Evolutionary conservation across 257 asterid species (phyloP).

Genomic region (Phtheirospermum japonicum): DNA sequence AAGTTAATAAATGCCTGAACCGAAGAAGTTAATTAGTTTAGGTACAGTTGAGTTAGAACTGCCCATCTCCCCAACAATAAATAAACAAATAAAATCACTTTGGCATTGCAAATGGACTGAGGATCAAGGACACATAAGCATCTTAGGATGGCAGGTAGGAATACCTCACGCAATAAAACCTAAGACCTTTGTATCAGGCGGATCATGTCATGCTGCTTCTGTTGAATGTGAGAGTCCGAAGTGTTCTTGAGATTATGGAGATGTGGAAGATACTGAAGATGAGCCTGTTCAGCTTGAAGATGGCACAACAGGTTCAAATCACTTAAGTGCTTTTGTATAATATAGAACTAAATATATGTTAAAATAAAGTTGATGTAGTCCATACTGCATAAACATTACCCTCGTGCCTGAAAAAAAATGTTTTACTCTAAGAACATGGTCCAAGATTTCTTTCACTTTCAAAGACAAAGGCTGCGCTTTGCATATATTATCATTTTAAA

Average conservation of each 20-base stretch:
- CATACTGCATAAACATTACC: too few relatives aligned
- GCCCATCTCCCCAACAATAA: too few relatives aligned
- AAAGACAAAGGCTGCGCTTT: background rate
- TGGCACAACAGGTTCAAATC: conserved; percentile 33
- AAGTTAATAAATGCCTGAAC: too few relatives aligned
- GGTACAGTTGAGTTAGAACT: too few relatives aligned
- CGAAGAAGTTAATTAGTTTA: too few relatives aligned
- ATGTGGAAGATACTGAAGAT: conserved; percentile 18
- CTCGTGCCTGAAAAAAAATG: background rate
- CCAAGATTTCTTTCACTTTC: background rate
- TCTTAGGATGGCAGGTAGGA: too few relatives aligned
- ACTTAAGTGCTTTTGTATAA: background rate
- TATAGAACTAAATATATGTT: conserved; percentile 8
- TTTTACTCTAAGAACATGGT: conserved; percentile 13
- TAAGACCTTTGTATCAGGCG: conserved; percentile 26
- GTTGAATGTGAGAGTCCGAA: conserved; percentile 25
- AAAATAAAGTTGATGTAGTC: conserved; percentile 2
- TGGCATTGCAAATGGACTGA: too few relatives aligned
- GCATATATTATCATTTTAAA: too few relatives aligned
- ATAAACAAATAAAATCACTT: too few relatives aligned
- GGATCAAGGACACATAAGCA: too few relatives aligned
- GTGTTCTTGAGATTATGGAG: conserved; percentile 16
- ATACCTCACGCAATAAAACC: too few relatives aligned
- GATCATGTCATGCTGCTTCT: conserved; percentile 27
- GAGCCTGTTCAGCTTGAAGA: conserved; percentile 29